Evolutionary conservation across 176 grass and related monocot species (phyloP).

Genomic region (Musa schizocarpa): DNA sequence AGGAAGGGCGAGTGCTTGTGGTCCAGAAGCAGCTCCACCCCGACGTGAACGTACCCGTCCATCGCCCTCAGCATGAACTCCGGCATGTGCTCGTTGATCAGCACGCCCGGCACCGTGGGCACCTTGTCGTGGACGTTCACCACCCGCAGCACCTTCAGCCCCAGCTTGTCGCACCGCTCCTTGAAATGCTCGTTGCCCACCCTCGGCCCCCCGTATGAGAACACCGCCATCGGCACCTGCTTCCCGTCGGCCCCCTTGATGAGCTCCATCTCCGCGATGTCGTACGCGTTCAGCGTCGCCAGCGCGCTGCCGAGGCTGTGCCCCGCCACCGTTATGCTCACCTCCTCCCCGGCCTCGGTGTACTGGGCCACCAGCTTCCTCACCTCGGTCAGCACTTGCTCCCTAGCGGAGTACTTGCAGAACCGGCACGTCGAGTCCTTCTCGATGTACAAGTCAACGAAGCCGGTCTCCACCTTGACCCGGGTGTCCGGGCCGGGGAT

Average conservation of each 20-base stretch:
- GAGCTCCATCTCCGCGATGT: neutral
- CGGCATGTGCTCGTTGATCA: slow-evolving; percentile 62
- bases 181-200: slow-evolving; percentile 2
- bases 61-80: slow-evolving; percentile 31
- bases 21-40: slow-evolving; percentile 56
- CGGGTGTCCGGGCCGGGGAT: neutral
- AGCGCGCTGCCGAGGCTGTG: slow-evolving; percentile 2
- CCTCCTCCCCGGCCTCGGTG: neutral
- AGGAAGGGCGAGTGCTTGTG: slow-evolving; percentile 74
- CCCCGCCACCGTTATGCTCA: slow-evolving; percentile 1
- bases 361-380: neutral
- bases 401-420: neutral
- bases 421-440: neutral
- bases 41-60: slow-evolving; percentile 59
- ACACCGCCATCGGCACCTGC: neutral
- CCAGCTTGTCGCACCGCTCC: slow-evolving; percentile 21
- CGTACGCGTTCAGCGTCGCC: slow-evolving; percentile 5
- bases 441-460: neutral
- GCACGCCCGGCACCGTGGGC: slow-evolving; percentile 59
- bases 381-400: slow-evolving; percentile 3
- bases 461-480: neutral
- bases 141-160: slow-evolving; percentile 61
- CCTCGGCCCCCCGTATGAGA: slow-evolving; percentile 1
- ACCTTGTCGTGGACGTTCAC: slow-evolving; percentile 86
- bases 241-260: neutral